Evolutionary conservation across 768 basidiomycete genomes (phyloP).

Genomic region (Rhizopogon salebrosus): DNA sequence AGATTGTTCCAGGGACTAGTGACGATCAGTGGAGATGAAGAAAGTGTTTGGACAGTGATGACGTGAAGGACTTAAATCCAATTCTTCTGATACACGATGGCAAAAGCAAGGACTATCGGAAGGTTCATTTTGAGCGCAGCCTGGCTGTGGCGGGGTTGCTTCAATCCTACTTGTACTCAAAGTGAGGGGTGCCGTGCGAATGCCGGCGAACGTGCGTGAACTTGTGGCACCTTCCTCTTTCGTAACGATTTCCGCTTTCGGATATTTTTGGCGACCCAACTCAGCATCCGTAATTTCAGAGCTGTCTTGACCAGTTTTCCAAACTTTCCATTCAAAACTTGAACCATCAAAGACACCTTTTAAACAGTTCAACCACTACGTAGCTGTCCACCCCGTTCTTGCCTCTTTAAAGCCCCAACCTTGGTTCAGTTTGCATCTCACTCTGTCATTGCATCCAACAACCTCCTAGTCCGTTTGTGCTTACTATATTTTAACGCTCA

Average conservation of each 20-base stretch:
- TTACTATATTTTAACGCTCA: not conserved
- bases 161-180: too few relatives aligned
- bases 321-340: slow-evolving; percentile 19
- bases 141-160: not conserved
- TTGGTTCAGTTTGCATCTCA: not conserved
- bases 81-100: not conserved
- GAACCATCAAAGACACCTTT: not conserved
- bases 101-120: not conserved
- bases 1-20: not conserved
- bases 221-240: slow-evolving; percentile 19
- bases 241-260: slow-evolving; percentile 11
- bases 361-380: not conserved
- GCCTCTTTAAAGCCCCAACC: too few relatives aligned
- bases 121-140: not conserved
- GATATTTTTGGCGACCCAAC: slow-evolving; percentile 13
- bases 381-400: too few relatives aligned
- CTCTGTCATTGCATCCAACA: not conserved
- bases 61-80: not conserved
- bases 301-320: slow-evolving; percentile 26
- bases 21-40: not conserved
- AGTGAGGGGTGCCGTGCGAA: slow-evolving; percentile 13
- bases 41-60: not conserved
- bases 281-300: slow-evolving; percentile 30
- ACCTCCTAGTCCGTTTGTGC: not conserved
- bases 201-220: slow-evolving; percentile 36